Conservation (phyloP, 2,329 filamentous ascomycete species). For the Corinectria fuckeliana region DNA sequence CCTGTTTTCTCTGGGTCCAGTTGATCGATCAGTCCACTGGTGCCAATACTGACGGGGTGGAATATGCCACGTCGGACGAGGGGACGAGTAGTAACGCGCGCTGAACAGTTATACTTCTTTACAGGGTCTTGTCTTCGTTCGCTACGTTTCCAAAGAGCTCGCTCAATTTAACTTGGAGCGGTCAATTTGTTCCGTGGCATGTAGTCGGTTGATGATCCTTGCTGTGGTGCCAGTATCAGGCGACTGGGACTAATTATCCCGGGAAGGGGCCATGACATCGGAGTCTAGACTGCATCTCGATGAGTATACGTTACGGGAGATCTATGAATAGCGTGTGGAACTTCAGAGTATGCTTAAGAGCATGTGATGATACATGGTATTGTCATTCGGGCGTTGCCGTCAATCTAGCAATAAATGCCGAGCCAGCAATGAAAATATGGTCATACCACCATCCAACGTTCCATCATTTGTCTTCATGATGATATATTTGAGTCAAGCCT, state of each 20-base stretch:
- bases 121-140: not conserved
- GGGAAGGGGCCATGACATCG: not conserved
- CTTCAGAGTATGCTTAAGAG: not conserved
- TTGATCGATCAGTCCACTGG: not conserved
- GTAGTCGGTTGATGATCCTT: constrained; percentile 11
- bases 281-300: not conserved
- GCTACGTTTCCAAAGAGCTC: not conserved
- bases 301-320: no score
- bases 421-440: not conserved
- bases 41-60: not conserved
- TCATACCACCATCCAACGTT: not conserved
- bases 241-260: not conserved
- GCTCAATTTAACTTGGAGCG: not conserved
- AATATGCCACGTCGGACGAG: not conserved
- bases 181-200: not conserved
- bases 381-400: not conserved
- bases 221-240: constrained; percentile 12
- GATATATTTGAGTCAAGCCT: no score
- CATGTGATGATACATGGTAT: not conserved
- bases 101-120: not conserved
- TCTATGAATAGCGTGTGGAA: not conserved
- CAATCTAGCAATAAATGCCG: not conserved
- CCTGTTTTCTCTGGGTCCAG: not conserved
- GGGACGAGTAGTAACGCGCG: not conserved
- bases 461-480: no score